phyloP scores from a whole-genome alignment of 2,329 filamentous ascomycete genomes.

The Metarhizium robertsii region DNA sequence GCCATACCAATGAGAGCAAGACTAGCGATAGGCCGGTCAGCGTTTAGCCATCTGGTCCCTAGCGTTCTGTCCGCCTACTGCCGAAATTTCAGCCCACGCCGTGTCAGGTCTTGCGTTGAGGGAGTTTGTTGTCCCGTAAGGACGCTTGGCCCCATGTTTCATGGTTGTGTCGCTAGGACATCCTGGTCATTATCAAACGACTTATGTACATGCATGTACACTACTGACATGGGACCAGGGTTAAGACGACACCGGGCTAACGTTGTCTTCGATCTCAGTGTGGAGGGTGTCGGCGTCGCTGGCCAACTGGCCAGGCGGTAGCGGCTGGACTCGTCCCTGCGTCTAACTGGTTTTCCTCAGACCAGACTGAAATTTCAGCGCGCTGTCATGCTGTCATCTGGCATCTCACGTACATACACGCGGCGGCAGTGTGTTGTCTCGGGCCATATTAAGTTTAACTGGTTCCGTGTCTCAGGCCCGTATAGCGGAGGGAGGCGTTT shows the following conservation, averaged over 20 bases:
- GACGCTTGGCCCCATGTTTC: background rate
- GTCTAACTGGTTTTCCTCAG: background rate
- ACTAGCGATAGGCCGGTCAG: slow-evolving; percentile 1
- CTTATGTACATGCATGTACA: background rate
- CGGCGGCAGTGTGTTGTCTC: background rate
- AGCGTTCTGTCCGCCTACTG: background rate
- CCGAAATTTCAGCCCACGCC: background rate
- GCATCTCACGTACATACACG: background rate
- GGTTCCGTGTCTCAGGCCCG: no score
- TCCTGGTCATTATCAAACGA: background rate
- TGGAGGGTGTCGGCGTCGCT: background rate
- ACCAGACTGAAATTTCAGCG: background rate
- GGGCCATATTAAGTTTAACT: background rate
- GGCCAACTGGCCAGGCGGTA: no score
- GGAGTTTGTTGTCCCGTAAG: background rate
- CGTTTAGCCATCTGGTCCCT: background rate
- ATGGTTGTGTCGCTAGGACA: background rate
- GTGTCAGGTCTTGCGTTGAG: background rate
- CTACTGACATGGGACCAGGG: background rate
- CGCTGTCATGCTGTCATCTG: background rate
- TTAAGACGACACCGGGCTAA: background rate
- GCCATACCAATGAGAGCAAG: slow-evolving; percentile 3
- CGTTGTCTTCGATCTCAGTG: background rate
- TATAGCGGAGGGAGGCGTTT: background rate
- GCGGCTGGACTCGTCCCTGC: no score